Conservation (phyloP, 2,329 filamentous ascomycete species). For the Colletotrichum lentis region DNA sequence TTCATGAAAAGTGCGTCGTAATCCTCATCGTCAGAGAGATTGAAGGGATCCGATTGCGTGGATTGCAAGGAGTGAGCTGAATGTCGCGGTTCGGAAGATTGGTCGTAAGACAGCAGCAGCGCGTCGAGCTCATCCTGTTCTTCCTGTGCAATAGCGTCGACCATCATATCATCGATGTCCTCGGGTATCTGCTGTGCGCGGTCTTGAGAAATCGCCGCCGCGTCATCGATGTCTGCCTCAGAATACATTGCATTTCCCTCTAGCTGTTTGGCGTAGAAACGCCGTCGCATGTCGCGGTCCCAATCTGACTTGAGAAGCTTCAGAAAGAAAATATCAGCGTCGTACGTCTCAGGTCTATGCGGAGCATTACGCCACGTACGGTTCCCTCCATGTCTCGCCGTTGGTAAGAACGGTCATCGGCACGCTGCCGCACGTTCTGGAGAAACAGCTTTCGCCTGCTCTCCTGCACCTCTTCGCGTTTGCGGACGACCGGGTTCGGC, state of each 20-base stretch:
- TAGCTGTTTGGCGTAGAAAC: constrained; percentile 48
- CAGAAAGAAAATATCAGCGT: neutral
- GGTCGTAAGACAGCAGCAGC: constrained; percentile 59
- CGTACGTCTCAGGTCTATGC: no score
- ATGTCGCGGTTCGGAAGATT: constrained; percentile 36
- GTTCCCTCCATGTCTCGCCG: constrained; percentile 70
- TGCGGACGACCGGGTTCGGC: constrained; percentile 69
- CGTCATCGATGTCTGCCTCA: constrained; percentile 62
- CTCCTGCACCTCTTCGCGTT: constrained; percentile 69
- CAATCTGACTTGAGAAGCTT: constrained; percentile 50
- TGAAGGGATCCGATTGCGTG: constrained; percentile 36
- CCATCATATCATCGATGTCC: constrained; percentile 59
- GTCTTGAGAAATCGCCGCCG: constrained; percentile 49
- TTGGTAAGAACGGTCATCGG: constrained; percentile 68
- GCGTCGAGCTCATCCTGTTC: constrained; percentile 68
- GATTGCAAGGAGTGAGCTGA: constrained; percentile 48
- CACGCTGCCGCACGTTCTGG: constrained; percentile 68
- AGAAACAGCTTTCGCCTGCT: constrained; percentile 73
- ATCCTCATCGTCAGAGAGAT: constrained; percentile 64
- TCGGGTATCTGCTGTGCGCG: constrained; percentile 35
- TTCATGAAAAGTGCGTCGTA: constrained; percentile 74
- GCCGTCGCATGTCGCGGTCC: constrained; percentile 46
- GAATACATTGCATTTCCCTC: constrained; percentile 54
- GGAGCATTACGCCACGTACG: constrained; percentile 44
- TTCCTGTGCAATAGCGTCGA: constrained; percentile 58